Evolutionary conservation across 768 basidiomycete genomes (phyloP).

Genomic region (Sporobolomyces phaffii): DNA sequence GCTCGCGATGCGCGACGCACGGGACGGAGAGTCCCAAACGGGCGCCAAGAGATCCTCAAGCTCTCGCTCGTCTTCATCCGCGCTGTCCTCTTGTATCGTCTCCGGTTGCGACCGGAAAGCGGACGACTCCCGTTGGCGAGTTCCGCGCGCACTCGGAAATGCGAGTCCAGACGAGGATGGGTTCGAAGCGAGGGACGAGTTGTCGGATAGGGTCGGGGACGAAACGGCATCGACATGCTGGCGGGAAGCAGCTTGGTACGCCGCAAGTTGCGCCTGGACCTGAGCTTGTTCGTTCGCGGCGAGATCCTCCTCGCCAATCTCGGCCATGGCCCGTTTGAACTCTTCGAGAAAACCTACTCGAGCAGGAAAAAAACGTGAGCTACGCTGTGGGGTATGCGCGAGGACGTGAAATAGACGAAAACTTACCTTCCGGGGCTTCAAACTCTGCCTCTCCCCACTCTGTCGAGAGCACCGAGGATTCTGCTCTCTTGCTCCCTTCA

Average conservation of each 20-base stretch:
- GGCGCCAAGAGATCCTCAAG: constrained; percentile 9
- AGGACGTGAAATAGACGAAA: too few relatives aligned
- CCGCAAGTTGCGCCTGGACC: constrained; percentile 13
- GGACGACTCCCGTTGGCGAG: neutral
- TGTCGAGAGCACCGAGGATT: constrained; percentile 16
- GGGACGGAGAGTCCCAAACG: neutral
- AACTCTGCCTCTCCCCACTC: constrained; percentile 28
- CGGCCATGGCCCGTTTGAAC: constrained; percentile 23
- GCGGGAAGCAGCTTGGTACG: neutral
- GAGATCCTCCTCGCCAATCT: constrained; percentile 18
- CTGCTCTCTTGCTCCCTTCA: neutral
- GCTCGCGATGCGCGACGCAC: neutral
- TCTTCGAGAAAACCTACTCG: constrained; percentile 31
- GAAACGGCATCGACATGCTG: constrained; percentile 4
- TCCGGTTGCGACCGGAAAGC: neutral
- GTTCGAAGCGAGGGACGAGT: neutral
- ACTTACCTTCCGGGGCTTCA: constrained; percentile 24
- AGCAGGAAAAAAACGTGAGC: too few relatives aligned
- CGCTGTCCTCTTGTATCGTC: constrained; percentile 3
- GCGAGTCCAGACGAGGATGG: neutral
- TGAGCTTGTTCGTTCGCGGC: constrained; percentile 9
- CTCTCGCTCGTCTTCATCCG: constrained; percentile 7
- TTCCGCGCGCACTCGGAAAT: neutral
- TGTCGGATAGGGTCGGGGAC: neutral
- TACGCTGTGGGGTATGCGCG: too few relatives aligned